These are phyloP conservation scores for Acmispon strigosus DNA, from an alignment of 306 rosid species.

Conservation along the genomic window DNA sequence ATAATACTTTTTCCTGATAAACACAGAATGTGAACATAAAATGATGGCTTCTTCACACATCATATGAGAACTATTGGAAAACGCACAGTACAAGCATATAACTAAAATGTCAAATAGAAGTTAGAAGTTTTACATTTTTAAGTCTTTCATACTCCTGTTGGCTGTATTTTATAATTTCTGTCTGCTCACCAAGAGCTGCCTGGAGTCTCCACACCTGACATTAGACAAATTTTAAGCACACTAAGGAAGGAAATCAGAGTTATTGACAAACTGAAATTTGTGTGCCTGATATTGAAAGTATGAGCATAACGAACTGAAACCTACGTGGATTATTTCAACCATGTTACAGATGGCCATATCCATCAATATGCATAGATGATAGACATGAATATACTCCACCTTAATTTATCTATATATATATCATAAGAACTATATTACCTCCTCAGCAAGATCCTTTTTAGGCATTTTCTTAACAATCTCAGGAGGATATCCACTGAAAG, in stretches of 20 bases:
- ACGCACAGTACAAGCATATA: constrained; percentile 7
- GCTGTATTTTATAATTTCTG: constrained; percentile 87
- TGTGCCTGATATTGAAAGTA: not conserved
- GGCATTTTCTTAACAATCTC: constrained; percentile 99
- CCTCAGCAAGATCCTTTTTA: constrained; percentile 96
- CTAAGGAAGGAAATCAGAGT: constrained; percentile 3
- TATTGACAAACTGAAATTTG: not conserved
- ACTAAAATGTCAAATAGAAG: not conserved
- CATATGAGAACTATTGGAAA: constrained; percentile 1
- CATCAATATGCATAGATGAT: not conserved
- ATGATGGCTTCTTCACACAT: not conserved
- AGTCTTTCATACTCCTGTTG: constrained; percentile 92
- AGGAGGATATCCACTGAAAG: constrained; percentile 93
- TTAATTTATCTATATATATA: not conserved
- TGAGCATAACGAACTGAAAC: not conserved
- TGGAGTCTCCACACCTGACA: constrained; percentile 95
- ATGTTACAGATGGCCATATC: not conserved
- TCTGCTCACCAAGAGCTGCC: constrained; percentile 96
- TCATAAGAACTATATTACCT: constrained; percentile 48
- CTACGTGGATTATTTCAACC: not conserved
- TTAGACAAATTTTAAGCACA: constrained; percentile 4
- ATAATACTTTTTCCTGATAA: constrained; percentile 85
- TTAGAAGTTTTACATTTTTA: constrained; percentile 62
- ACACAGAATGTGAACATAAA: not conserved
- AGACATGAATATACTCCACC: too few relatives aligned